Percentiles rank a stretch among this genome's conserved stretches.
Evolutionary conservation across 2,329 filamentous ascomycete genomes (phyloP).

Genomic region (Aspergillus flavus): DNA sequence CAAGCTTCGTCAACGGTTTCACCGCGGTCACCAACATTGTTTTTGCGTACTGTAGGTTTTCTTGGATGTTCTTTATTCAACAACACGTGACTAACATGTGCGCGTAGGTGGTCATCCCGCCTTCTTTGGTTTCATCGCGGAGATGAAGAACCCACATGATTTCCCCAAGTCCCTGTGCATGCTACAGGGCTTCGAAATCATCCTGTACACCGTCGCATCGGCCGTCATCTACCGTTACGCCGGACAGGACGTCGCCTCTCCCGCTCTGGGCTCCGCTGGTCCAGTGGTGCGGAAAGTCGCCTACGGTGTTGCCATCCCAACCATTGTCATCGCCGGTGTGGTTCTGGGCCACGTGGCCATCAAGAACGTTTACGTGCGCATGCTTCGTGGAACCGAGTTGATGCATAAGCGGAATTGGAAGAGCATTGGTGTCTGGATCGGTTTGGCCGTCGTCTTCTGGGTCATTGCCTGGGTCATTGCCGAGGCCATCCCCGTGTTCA

Average conservation of each 20-base stretch:
- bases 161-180: slow-evolving; percentile 65
- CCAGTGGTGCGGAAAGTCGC: slow-evolving; percentile 62
- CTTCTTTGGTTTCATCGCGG: slow-evolving; percentile 67
- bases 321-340: slow-evolving; percentile 70
- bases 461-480: slow-evolving; percentile 68
- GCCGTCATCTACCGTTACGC: slow-evolving; percentile 70
- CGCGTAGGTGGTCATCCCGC: slow-evolving; percentile 58
- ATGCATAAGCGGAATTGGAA: slow-evolving; percentile 52
- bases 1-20: slow-evolving; percentile 58
- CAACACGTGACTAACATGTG: neutral
- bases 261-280: slow-evolving; percentile 66
- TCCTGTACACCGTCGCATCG: slow-evolving; percentile 66
- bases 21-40: slow-evolving; percentile 69
- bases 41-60: slow-evolving; percentile 61
- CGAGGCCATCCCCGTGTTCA: slow-evolving; percentile 70
- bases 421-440: slow-evolving; percentile 61
- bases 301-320: slow-evolving; percentile 69
- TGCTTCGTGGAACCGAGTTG: slow-evolving; percentile 62
- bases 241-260: slow-evolving; percentile 62
- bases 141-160: slow-evolving; percentile 63
- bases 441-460: slow-evolving; percentile 59
- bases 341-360: slow-evolving; percentile 68
- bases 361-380: slow-evolving; percentile 66
- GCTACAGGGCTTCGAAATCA: slow-evolving; percentile 61
- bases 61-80: neutral